Base-by-base conservation (phyloP, 257 asterid species). In the Solanum gandarillasii region DNA sequence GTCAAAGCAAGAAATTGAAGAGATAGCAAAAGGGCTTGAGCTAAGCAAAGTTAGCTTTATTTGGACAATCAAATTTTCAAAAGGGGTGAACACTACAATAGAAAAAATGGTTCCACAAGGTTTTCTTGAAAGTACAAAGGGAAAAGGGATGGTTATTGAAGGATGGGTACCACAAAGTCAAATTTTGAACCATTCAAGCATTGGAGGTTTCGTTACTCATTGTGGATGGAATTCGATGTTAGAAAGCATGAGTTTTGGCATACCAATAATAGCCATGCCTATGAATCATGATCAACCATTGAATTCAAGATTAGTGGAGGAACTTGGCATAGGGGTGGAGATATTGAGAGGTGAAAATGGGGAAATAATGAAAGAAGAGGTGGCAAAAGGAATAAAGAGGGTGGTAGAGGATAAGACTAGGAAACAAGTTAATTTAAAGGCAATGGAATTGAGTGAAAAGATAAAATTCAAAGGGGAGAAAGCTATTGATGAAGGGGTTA, bases 251-350 rank as follows among this genome's bases (percentile, higher is more conserved):
- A 46, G 20, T 10, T 46, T 23, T 86, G 73, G 88, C 1, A 25
- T 86, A 12, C 84, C 58, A 5, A 72, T 86, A 14, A 72, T 86
- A 86, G 84, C 73, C 70, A 32, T 72, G 58, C 88, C 73, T 71
- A 41, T 86, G n/a, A 75, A 86, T 72, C 84, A 71, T 71, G 84
- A 86, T 21, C 88, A 86, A 62, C 73, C 88, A 20, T 36, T 46
- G 32, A 86, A 86, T 32, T 52, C 88, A 43, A 86, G 84, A 20
- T 27, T 86, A 5, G 52, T 86, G 38, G 84, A 72, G 38, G 84
- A 86, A 20, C 65, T 86, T 48, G 73, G 88, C n/a, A 62, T 72
- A 23, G 88, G 88, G 14, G 71, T 86, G 13, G 83, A 72, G 73
- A 46, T 81, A 9, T 79, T 81, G 41, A 46, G 85, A 43, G 85